Conservation (phyloP, 2,329 filamentous ascomycete genomes). For the Aspergillus sp. region DNA sequence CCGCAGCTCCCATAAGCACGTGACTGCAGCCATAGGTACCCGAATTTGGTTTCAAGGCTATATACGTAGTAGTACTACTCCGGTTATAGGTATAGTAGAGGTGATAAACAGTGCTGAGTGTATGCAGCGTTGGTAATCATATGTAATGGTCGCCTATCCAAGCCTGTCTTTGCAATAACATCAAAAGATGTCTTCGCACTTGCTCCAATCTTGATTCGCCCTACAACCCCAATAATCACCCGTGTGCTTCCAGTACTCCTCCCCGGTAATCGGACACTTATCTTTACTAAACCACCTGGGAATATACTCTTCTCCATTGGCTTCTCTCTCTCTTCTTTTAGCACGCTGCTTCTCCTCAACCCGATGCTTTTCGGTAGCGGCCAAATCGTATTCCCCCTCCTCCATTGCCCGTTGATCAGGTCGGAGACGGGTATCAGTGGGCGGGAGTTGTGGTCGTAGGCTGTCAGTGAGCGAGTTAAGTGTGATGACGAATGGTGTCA, state of each 20-base stretch:
- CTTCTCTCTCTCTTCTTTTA: slow-evolving; percentile 70
- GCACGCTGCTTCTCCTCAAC: slow-evolving; percentile 89
- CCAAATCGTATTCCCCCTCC: slow-evolving; percentile 93
- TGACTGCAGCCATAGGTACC: not conserved
- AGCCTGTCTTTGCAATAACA: not conserved
- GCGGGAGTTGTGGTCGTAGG: slow-evolving; percentile 74
- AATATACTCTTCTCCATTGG: slow-evolving; percentile 73
- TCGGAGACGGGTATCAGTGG: slow-evolving; percentile 88
- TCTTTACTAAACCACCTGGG: slow-evolving; percentile 83
- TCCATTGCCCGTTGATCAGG: slow-evolving; percentile 98
- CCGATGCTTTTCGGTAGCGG: slow-evolving; percentile 89
- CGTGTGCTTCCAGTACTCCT: slow-evolving; percentile 87
- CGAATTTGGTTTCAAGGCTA: not conserved
- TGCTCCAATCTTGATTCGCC: slow-evolving; percentile 66
- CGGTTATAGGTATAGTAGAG: too few species aligned
- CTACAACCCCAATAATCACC: slow-evolving; percentile 79
- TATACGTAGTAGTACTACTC: not conserved
- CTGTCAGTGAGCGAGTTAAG: slow-evolving; percentile 89
- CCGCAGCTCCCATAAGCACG: not conserved
- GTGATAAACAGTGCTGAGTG: too few species aligned
- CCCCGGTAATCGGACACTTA: slow-evolving; percentile 75
- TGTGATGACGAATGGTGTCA: slow-evolving; percentile 92
- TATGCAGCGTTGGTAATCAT: not conserved
- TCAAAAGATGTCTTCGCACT: slow-evolving; percentile 71
- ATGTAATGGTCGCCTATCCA: not conserved